Evolutionary conservation across 1,284 basidiomycete species (phyloP).

Genomic region (Trichosporon coremiiforme): DNA sequence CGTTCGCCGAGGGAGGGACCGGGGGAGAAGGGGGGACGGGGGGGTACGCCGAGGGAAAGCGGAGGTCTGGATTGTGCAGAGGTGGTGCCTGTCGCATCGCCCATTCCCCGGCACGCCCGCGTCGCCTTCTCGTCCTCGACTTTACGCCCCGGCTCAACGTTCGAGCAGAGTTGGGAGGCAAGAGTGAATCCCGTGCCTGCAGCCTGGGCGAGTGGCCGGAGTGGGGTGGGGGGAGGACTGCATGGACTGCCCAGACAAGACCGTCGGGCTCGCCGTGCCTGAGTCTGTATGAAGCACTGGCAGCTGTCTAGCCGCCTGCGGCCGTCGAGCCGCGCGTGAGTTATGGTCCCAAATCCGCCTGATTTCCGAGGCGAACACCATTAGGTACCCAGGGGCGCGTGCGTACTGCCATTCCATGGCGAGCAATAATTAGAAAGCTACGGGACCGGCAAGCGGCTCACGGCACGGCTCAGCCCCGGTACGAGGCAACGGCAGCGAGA

Average conservation of each 20-base stretch:
- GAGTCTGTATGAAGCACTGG: neutral
- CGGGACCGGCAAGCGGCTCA: no score
- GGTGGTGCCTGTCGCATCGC: neutral
- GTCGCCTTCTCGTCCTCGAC: no score
- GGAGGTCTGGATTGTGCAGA: neutral
- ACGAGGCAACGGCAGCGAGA: neutral
- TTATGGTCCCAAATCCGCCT: neutral
- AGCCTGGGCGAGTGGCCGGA: neutral
- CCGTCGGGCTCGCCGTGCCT: constrained; percentile 8
- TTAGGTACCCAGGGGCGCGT: no score
- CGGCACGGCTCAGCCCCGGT: neutral
- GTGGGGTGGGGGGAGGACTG: neutral
- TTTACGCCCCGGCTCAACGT: no score
- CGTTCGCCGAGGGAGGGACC: neutral
- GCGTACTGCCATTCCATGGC: no score
- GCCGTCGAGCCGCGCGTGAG: neutral
- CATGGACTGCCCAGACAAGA: no score
- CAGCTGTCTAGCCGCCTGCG: neutral
- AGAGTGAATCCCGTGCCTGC: neutral
- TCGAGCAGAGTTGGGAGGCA: neutral
- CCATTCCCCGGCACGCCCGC: no score
- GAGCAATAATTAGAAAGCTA: neutral
- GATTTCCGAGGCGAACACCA: no score
- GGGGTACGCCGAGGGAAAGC: neutral
- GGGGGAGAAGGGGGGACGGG: neutral